These are phyloP conservation scores for Cichorium intybus DNA, from an alignment of 140 eudicot genomes.

Conservation along the genomic window DNA sequence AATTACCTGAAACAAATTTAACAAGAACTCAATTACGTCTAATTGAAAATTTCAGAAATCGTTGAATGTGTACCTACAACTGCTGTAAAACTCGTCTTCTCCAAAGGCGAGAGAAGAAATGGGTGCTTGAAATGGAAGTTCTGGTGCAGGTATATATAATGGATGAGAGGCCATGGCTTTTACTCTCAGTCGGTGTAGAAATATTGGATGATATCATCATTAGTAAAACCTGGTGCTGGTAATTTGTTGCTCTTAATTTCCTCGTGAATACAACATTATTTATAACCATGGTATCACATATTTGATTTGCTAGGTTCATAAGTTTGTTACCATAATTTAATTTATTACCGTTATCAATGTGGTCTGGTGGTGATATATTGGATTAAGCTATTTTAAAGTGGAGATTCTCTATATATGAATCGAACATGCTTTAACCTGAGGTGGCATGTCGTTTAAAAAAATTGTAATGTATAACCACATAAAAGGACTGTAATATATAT, in stretches of 20 bases:
- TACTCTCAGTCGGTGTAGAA: neutral
- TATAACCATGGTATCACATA: too few species aligned
- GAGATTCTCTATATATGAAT: too few species aligned
- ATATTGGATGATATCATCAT: neutral
- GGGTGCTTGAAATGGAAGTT: neutral
- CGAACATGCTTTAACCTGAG: too few species aligned
- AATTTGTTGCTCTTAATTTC: neutral
- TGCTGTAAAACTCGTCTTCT: neutral
- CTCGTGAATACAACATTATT: neutral
- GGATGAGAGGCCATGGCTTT: neutral
- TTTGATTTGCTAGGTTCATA: too few species aligned
- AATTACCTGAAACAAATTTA: constrained; percentile 1
- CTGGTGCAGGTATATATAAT: neutral
- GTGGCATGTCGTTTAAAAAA: too few species aligned
- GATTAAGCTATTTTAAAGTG: too few species aligned
- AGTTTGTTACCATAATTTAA: too few species aligned
- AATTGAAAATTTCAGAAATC: neutral
- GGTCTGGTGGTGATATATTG: too few species aligned
- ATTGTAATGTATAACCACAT: too few species aligned
- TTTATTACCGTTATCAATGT: too few species aligned
- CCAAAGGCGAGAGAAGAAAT: neutral
- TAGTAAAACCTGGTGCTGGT: neutral
- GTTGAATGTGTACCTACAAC: neutral
- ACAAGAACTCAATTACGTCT: neutral
- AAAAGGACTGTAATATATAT: too few species aligned